Percentiles rank a stretch among this genome's conserved stretches.
phyloP scores from a whole-genome alignment of 257 asterid genomes.

The Penstemon eatonii region DNA sequence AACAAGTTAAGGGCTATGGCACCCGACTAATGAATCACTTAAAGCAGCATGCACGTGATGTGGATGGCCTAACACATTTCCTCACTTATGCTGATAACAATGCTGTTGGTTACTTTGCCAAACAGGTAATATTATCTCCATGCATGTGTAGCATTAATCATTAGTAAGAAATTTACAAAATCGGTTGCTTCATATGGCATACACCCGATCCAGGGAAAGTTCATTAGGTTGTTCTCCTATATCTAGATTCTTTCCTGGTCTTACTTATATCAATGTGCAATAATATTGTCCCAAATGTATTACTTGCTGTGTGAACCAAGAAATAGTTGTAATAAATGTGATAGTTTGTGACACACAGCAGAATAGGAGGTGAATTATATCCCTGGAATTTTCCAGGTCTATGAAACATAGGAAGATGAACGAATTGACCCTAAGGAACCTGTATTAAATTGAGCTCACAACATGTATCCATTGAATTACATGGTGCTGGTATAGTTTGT shows the following conservation, averaged over 20 bases:
- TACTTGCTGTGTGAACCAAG: not conserved
- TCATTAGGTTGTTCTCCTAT: conserved; percentile 5
- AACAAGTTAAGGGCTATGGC: conserved; percentile 98
- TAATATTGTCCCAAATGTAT: not conserved
- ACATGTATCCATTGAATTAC: conserved; percentile 1
- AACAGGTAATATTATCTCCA: conserved; percentile 58
- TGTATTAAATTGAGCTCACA: conserved; percentile 4
- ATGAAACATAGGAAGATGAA: not conserved
- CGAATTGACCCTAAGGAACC: not conserved
- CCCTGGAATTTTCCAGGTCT: conserved; percentile 15
- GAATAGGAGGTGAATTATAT: not conserved
- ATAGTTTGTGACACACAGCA: not conserved
- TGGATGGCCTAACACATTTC: conserved; percentile 90
- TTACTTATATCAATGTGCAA: conserved; percentile 2
- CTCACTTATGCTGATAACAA: conserved; percentile 98
- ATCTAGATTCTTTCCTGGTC: not conserved
- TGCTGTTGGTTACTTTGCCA: conserved; percentile 98
- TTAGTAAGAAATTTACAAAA: not conserved
- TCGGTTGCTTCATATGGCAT: conserved; percentile 21
- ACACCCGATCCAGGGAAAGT: not conserved
- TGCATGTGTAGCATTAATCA: not conserved
- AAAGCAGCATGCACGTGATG: conserved; percentile 96
- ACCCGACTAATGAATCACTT: conserved; percentile 97
- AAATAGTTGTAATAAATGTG: conserved; percentile 1
- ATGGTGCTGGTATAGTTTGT: not conserved